Base-by-base conservation (phyloP, 1,284 basidiomycete genomes). In the Ceratobasidium sp. region DNA sequence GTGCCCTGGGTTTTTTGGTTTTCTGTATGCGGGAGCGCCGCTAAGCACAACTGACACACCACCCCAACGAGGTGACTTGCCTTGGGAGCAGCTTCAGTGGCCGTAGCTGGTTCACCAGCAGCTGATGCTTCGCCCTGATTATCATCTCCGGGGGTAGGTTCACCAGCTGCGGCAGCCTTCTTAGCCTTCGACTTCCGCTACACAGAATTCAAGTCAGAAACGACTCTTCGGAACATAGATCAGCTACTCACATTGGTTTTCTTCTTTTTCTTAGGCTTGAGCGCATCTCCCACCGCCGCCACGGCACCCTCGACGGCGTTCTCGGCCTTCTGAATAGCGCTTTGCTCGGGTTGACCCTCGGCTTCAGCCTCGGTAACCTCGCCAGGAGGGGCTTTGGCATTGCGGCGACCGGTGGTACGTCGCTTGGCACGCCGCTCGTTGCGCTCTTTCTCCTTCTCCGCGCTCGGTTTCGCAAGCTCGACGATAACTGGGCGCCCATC, bases 381-480 rank as follows among this genome's bases (percentile, higher is more conserved):
- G 77, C 94, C 93, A 82, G 93, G 92, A 80, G 94, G 92, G 83
- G 93, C 90, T 87, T 92, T 94, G 87, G 87, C 88, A 84, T 93
- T 93, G 83, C 93, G 92, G 85, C 93, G 91, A 86, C 93, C 91
- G 82, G 91, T 89, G 50, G 66, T 56, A 85, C 91, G 89, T 86
- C 92, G 91, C 88, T 92, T 94, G 81, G 90, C 85, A 85, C 88
- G 92, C 85, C 87, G 92, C 85, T 93, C 92, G 85, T 89, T 92
- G 85, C 89, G 92, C 82, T 91, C 94, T 86, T 90, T 92, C 87
- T 93, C 91, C 88, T 95, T 95, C 86, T 93, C 90, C 80, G 95
- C 93, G 80, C 91, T 87, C 79, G 95, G 93, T 87, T 96, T 96
- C 84, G 96, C 96, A 83, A 95, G 87, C 88, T 97, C 93, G 85